These are phyloP conservation scores for Quercus dentata DNA, from an alignment of 306 rosid species.

Conservation along the genomic window DNA sequence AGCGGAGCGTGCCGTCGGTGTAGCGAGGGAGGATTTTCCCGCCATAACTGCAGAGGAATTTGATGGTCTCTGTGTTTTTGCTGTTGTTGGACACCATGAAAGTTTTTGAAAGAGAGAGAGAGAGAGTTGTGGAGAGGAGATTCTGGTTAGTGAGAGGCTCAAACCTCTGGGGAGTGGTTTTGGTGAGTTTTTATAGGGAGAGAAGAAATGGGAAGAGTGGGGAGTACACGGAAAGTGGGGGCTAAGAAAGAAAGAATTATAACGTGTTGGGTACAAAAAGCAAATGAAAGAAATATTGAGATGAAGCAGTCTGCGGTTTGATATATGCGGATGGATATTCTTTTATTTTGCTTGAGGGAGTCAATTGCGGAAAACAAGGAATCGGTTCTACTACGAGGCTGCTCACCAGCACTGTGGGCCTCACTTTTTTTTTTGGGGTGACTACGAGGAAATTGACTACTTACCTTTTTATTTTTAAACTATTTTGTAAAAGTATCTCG, in stretches of 20 bases:
- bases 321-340: constrained; percentile 13
- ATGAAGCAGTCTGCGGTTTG: no score
- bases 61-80: constrained; percentile 23
- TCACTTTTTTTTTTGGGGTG: no score
- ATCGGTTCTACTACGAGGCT: not conserved
- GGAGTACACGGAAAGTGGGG: constrained; percentile 31
- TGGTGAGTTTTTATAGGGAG: constrained; percentile 38
- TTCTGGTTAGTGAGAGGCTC: not conserved
- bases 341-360: not conserved
- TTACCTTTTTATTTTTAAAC: no score
- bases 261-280: not conserved
- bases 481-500: no score
- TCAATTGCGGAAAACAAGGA: not conserved
- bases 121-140: not conserved
- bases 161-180: constrained; percentile 37
- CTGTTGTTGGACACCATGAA: constrained; percentile 20
- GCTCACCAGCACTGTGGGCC: not conserved
- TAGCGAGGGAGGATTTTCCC: constrained; percentile 80
- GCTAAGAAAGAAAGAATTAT: no score
- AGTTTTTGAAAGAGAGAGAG: not conserved
- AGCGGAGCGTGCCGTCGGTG: constrained; percentile 72
- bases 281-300: not conserved
- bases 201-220: not conserved
- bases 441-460: no score
- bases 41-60: constrained; percentile 83